Base-by-base conservation (phyloP, 2,329 filamentous ascomycete genomes). In the Trichophyton simii region DNA sequence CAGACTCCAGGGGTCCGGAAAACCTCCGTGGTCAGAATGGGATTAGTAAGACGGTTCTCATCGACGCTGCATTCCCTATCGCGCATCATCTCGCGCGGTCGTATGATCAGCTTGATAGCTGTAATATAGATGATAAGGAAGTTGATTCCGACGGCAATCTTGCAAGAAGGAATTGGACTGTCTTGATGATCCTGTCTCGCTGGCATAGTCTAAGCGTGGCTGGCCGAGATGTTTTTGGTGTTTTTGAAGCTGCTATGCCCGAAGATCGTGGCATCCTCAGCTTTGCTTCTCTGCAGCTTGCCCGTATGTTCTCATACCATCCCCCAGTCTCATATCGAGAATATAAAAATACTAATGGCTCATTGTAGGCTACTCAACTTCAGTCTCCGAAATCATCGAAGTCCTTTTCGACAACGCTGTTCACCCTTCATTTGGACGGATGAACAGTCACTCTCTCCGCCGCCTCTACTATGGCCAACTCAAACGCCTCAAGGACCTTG, bases 151-250 rank as follows among this genome's bases (percentile, higher is more conserved):
- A 77, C 62, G 69, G 69, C 28, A 75, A 75, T 44, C 66, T 77
- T 38, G 71, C 70, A 22, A 69, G 75, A 25, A 73, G 74, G 22
- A 72, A 69, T 60, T 77, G 74, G 72, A 72, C 75, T 3, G 72
- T 72, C 1, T 64, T 76, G 60, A 69, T 69, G 41, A 73, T 77
- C 41, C 62, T 77, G 48, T 68, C 70, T 5, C 74, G 75, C 44
- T 77, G 74, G 74, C 73, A 76, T 63, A 69, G 72, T 20, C 69
- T 76, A 36, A 75, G 74, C 65, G 72, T 75, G 13, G 74, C 73
- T 46, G 73, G 75, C 52, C 68, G 68, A 20, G 75, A 72, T 62
- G 66, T 75, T 38, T 68, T 76, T 46, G 71, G 69, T 41, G 70
- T 66, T 9, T 67, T 73, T 38, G 74, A 76, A 60, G 72, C 75